These are phyloP conservation scores for Aspergillus sclerotialis DNA, from an alignment of 2,329 filamentous ascomycete genomes.

Conservation along the genomic window DNA sequence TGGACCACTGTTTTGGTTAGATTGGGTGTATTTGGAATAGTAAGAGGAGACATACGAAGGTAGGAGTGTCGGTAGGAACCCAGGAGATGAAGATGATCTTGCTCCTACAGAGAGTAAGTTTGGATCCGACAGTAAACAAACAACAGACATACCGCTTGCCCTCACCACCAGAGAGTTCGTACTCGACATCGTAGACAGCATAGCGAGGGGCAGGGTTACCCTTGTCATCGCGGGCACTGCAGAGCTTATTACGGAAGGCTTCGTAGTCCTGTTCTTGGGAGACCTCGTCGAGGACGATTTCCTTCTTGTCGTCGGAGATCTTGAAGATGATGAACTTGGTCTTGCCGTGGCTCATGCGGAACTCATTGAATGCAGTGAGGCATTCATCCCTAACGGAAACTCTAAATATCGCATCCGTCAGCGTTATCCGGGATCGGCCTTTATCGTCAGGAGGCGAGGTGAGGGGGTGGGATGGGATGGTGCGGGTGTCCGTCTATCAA, in stretches of 20 bases:
- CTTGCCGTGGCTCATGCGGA: conserved; percentile 36
- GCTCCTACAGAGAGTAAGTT: conserved; percentile 28
- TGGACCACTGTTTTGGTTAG: conserved; percentile 32
- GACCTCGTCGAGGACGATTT: conserved; percentile 42
- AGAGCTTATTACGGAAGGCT: conserved; percentile 40
- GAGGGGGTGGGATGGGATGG: conserved; percentile 1
- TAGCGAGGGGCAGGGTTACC: conserved; percentile 42
- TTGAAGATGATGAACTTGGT: conserved; percentile 47
- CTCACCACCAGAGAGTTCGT: conserved; percentile 41
- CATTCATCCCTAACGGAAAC: conserved; percentile 42
- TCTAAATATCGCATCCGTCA: conserved; percentile 25
- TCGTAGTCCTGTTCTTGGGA: conserved; percentile 42
- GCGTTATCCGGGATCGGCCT: conserved; percentile 4
- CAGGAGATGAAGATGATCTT: conserved; percentile 48
- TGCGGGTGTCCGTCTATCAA: conserved; percentile 4
- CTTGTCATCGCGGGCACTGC: conserved; percentile 33
- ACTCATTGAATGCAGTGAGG: conserved; percentile 40
- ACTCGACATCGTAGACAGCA: conserved; percentile 46
- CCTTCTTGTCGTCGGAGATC: conserved; percentile 44
- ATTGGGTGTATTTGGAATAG: conserved; percentile 10
- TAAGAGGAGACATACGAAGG: conserved; percentile 27
- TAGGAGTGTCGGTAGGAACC: conserved; percentile 35
- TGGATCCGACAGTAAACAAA: conserved; percentile 4
- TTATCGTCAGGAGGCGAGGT: no score
- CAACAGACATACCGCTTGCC: conserved; percentile 37